Base-by-base conservation (phyloP, 192 early-diverging fungal genomes). In the Coemansia sp. region DNA sequence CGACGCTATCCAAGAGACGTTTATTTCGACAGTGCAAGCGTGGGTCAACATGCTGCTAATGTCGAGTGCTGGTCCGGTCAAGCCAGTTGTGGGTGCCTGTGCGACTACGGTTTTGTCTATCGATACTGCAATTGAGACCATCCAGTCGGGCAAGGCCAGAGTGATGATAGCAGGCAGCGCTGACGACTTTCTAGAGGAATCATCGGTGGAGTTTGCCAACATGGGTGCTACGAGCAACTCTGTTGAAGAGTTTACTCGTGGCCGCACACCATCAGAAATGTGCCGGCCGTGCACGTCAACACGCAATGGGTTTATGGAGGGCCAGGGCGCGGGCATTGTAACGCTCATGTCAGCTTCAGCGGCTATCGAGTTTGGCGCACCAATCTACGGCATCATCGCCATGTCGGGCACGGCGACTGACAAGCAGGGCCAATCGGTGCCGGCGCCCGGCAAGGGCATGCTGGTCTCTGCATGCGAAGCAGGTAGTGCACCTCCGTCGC, bases 201-300 rank as follows among this genome's bases (percentile, higher is more conserved):
- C 91, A 38, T 90, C 90, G 22, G 88, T 90, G 67, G 94, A 96
- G 81, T 96, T 96, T 71, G 91, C 91, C 58, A 93, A 96, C 87
- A 96, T 96, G 93, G 94, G 93, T 84, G 94, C 94, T 32, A 96
- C 94, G 26, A 88, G 87, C 68, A 93, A 91, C 80, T 78, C 91
- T 48, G 80, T 87, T 41, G 91, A 92, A 26, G 94, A 96, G 82
- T 84, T 93, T 62, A 90, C 87, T 10, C 85, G 85, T 38, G 94
- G 94, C 32, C 90, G 94, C 66, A 89, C 91, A 19, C 94, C 94
- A 18, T 62, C 81, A 54, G 94, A 96, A 65, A 94, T 94, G 92
- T 94, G 87, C 71, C 90, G 94, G 27, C 94, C 94, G 60, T 87
- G 90, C 21, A 91, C 93, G 44, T 86, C 87, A 21, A 90, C 91